A percentile compares a stretch with the other conserved stretches of the same genome.
These are phyloP conservation scores for Cryptosporidium tyzzeri DNA, from an alignment of 169 alveolate genomes.

Conservation along the genomic window DNA sequence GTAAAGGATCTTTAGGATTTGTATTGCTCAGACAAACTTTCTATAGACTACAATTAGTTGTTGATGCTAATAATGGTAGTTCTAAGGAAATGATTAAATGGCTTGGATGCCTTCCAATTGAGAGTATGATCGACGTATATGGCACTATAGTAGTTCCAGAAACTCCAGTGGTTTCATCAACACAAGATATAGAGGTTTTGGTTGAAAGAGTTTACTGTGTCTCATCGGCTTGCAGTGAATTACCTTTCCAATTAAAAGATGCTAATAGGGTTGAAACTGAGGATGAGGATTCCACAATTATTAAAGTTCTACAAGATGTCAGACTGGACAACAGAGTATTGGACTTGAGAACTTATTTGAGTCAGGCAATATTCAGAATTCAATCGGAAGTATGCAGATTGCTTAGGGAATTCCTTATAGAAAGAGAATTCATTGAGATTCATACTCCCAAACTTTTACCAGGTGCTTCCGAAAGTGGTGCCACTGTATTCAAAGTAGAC, in stretches of 20 bases:
- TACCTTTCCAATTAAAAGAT: constrained; percentile 97
- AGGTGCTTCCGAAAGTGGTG: constrained; percentile 99
- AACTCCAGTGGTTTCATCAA: constrained; percentile 89
- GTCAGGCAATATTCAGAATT: constrained; percentile 93
- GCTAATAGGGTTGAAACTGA: constrained; percentile 89
- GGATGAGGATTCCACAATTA: constrained; percentile 85
- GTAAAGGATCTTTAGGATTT: constrained; percentile 87
- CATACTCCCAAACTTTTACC: constrained; percentile 99
- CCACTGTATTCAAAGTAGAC: constrained; percentile 93
- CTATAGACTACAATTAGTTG: constrained; percentile 84
- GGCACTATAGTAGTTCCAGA: constrained; percentile 93
- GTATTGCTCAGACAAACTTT: constrained; percentile 83
- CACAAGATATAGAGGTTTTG: constrained; percentile 91
- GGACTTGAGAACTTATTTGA: constrained; percentile 95
- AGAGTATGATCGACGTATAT: constrained; percentile 94
- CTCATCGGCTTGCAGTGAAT: constrained; percentile 86
- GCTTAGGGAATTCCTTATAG: constrained; percentile 92
- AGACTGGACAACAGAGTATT: constrained; percentile 96
- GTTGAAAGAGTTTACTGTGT: constrained; percentile 89
- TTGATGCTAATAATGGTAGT: constrained; percentile 82
- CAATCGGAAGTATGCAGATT: constrained; percentile 93
- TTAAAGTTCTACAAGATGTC: constrained; percentile 94
- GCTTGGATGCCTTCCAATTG: constrained; percentile 88
- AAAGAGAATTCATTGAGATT: constrained; percentile 94
- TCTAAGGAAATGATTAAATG: constrained; percentile 90